A percentile compares a stretch with the other conserved stretches of the same genome.
Conservation (phyloP, 2,329 filamentous ascomycete species). For the Microcyclosporella mali region DNA sequence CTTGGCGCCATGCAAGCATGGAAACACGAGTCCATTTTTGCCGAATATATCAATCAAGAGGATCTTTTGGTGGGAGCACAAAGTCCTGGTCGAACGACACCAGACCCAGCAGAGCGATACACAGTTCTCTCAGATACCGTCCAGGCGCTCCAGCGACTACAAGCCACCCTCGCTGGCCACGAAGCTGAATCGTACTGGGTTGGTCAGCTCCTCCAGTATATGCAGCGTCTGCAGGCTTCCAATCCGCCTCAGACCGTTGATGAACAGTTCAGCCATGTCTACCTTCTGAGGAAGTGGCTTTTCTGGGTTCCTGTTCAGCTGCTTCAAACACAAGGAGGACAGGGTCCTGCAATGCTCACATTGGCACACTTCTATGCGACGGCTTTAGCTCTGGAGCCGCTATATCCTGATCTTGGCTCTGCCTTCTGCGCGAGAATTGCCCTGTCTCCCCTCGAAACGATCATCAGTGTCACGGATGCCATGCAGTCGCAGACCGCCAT, state of each 20-base stretch:
- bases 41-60: constrained; percentile 74
- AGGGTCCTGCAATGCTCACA: constrained; percentile 71
- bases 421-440: constrained; percentile 68
- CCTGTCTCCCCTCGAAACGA: constrained; percentile 76
- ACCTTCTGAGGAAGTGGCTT: constrained; percentile 82
- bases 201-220: constrained; percentile 42
- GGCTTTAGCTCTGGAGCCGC: constrained; percentile 77
- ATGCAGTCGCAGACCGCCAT: constrained; percentile 48
- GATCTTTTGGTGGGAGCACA: constrained; percentile 32
- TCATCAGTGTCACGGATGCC: constrained; percentile 66
- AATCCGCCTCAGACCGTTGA: constrained; percentile 51
- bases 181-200: constrained; percentile 46
- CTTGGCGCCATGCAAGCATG: constrained; percentile 82
- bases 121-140: constrained; percentile 36
- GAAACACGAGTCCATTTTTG: constrained; percentile 84
- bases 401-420: constrained; percentile 86
- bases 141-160: constrained; percentile 39
- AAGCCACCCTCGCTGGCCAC: constrained; percentile 38
- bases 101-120: constrained; percentile 18
- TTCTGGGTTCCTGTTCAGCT: constrained; percentile 91
- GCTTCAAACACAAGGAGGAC: constrained; percentile 68
- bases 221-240: constrained; percentile 40
- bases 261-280: constrained; percentile 84
- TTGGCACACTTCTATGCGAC: constrained; percentile 89
- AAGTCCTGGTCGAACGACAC: constrained; percentile 12